Percentiles rank a stretch among this genome's conserved stretches.
These are phyloP conservation scores for Pseudocercospora fijiensis DNA, from an alignment of 2,329 filamentous ascomycete genomes.

Conservation along the genomic window DNA sequence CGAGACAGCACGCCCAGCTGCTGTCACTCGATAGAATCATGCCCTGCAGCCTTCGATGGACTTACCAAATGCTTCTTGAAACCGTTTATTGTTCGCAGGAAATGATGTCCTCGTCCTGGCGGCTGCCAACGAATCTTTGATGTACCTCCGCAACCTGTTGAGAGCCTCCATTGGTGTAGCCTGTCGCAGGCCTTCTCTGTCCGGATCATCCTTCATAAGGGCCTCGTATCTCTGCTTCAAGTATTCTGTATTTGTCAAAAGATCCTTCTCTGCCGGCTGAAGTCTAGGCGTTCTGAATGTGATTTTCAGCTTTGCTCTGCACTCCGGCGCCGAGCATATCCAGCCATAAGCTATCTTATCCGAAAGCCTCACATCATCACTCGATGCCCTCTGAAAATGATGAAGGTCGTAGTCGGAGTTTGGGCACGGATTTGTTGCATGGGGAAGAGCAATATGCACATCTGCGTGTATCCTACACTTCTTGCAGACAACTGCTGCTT, in stretches of 20 bases:
- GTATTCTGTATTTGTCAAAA: slow-evolving; percentile 55
- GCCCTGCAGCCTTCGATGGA: neutral
- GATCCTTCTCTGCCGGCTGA: slow-evolving; percentile 46
- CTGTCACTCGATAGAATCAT: neutral
- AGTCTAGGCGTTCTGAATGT: slow-evolving; percentile 56
- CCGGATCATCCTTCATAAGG: slow-evolving; percentile 52
- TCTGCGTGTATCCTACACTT: slow-evolving; percentile 63
- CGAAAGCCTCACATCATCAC: slow-evolving; percentile 16
- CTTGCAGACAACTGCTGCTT: slow-evolving; percentile 60
- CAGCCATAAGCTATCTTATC: slow-evolving; percentile 49
- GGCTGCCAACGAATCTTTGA: slow-evolving; percentile 57
- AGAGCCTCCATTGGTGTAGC: slow-evolving; percentile 57
- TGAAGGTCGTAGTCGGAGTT: slow-evolving; percentile 57
- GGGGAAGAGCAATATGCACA: slow-evolving; percentile 53
- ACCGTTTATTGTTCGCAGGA: slow-evolving; percentile 62
- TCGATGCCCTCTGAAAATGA: slow-evolving; percentile 49
- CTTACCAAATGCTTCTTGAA: slow-evolving; percentile 59
- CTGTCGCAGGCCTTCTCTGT: slow-evolving; percentile 54
- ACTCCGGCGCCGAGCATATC: slow-evolving; percentile 59
- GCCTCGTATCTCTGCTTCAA: slow-evolving; percentile 56
- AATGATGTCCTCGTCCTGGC: slow-evolving; percentile 55
- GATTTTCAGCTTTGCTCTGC: slow-evolving; percentile 55
- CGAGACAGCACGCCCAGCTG: neutral
- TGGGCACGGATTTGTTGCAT: slow-evolving; percentile 47
- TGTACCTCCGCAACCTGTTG: slow-evolving; percentile 58